Evolutionary conservation across 1,139 yeast genomes (phyloP).

Genomic region (Geotrichum aggregatum): DNA sequence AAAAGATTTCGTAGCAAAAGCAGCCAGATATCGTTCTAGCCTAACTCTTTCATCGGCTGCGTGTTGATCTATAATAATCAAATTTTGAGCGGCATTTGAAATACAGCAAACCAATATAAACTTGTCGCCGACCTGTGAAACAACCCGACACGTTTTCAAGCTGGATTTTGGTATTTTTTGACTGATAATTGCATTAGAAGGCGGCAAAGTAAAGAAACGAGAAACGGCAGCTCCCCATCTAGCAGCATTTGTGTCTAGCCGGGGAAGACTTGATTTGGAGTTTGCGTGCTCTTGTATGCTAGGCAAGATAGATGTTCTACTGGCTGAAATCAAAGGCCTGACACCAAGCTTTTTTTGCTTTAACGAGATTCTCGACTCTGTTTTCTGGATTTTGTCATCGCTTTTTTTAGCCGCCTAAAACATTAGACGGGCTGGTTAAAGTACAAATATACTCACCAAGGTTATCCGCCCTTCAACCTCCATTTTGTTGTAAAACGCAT

Average conservation of each 20-base stretch:
- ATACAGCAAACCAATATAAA: conserved; percentile 48
- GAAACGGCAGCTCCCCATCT: conserved; percentile 12
- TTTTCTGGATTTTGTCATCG: too few relatives aligned
- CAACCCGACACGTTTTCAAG: conserved; percentile 23
- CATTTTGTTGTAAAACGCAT: conserved; percentile 7
- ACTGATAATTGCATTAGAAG: conserved; percentile 6
- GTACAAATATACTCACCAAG: background rate
- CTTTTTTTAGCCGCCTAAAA: too few relatives aligned
- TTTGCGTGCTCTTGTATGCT: background rate
- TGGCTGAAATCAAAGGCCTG: background rate
- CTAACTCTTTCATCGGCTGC: conserved; percentile 70
- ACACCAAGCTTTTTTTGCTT: conserved; percentile 2
- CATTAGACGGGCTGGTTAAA: too few relatives aligned
- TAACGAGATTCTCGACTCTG: conserved; percentile 2
- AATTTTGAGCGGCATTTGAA: conserved; percentile 20
- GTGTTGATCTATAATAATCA: conserved; percentile 65
- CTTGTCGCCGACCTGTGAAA: conserved; percentile 54
- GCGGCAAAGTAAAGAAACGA: conserved; percentile 8
- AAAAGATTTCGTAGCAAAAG: conserved; percentile 8
- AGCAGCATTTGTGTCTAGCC: conserved; percentile 11
- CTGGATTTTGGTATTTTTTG: conserved; percentile 15
- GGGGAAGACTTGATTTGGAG: conserved; percentile 13
- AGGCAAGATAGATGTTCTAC: background rate
- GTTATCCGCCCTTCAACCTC: conserved; percentile 8
- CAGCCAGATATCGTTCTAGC: conserved; percentile 46